Conservation (phyloP, 768 basidiomycete species). For the Suillus americanus region DNA sequence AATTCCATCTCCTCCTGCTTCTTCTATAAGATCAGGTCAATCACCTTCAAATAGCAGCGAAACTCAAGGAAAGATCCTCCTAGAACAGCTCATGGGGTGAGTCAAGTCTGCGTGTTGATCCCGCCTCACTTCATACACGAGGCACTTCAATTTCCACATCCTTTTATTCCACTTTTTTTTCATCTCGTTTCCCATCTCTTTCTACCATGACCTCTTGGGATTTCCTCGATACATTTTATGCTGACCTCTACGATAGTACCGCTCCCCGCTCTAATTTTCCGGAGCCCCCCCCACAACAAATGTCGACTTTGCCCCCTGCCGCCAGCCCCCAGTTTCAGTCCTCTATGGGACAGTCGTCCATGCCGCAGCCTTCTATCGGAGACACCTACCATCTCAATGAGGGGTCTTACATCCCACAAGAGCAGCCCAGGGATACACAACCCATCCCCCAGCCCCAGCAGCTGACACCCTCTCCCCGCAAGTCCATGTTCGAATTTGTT, state of each 20-base stretch:
- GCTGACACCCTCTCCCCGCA: conserved; percentile 64
- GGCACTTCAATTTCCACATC: conserved; percentile 12
- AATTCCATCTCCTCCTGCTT: conserved; percentile 68
- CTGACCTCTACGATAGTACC: conserved; percentile 36
- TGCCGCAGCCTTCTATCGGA: not conserved
- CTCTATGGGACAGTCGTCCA: not conserved
- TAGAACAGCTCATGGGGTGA: conserved; percentile 86
- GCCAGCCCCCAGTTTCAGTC: conserved; percentile 50
- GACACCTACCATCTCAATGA: conserved; percentile 44
- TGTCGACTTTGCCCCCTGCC: conserved; percentile 30
- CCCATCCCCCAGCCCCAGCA: conserved; percentile 19
- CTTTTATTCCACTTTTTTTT: conserved; percentile 24
- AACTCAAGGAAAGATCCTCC: conserved; percentile 67
- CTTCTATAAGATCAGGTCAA: conserved; percentile 52
- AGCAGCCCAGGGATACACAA: conserved; percentile 26
- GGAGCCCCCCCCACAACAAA: conserved; percentile 43
- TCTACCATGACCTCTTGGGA: conserved; percentile 33
- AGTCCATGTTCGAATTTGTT: conserved; percentile 83
- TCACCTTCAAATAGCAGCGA: conserved; percentile 58
- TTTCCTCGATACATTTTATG: conserved; percentile 29
- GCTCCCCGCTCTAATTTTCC: conserved; percentile 51
- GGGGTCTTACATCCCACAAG: conserved; percentile 20
- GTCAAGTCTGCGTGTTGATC: conserved; percentile 31
- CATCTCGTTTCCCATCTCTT: conserved; percentile 13
- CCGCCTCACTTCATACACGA: conserved; percentile 29